These are phyloP conservation scores for Trichophyton mentagrophytes DNA, from an alignment of 2,329 filamentous ascomycete genomes.

Conservation along the genomic window DNA sequence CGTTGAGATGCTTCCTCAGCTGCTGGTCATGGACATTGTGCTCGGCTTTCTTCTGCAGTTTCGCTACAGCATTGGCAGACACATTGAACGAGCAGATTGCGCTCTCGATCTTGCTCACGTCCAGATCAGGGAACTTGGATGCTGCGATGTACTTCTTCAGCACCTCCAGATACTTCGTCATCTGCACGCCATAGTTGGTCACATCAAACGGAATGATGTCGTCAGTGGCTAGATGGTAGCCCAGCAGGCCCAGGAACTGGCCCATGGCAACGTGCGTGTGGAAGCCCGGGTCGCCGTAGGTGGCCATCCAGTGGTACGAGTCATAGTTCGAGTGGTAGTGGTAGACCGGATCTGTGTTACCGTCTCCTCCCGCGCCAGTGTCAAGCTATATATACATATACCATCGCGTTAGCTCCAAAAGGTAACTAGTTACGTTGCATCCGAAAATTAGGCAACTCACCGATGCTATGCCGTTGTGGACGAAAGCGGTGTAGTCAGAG, in stretches of 20 bases:
- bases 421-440: background rate
- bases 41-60: conserved; percentile 5
- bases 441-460: conserved; percentile 5
- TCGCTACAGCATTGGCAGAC: conserved; percentile 9
- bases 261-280: conserved; percentile 38
- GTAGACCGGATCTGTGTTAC: conserved; percentile 32
- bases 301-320: conserved; percentile 41
- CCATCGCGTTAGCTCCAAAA: background rate
- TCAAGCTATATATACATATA: conserved; percentile 21
- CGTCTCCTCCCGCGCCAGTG: conserved; percentile 26
- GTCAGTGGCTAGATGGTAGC: conserved; percentile 31
- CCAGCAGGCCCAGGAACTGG: conserved; percentile 33
- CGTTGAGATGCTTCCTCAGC: conserved; percentile 26
- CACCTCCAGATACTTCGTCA: conserved; percentile 25
- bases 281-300: conserved; percentile 41
- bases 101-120: conserved; percentile 16
- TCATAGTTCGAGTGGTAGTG: conserved; percentile 39
- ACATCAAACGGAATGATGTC: conserved; percentile 29
- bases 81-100: conserved; percentile 28
- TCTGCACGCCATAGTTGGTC: conserved; percentile 25
- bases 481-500: conserved; percentile 36
- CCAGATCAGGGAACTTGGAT: conserved; percentile 10
- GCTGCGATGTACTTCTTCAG: conserved; percentile 22
- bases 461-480: conserved; percentile 32
- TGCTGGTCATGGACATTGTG: conserved; percentile 7